Base-by-base conservation (phyloP, 371 early-diverging fungal species). In the Chytridiales sp. region DNA sequence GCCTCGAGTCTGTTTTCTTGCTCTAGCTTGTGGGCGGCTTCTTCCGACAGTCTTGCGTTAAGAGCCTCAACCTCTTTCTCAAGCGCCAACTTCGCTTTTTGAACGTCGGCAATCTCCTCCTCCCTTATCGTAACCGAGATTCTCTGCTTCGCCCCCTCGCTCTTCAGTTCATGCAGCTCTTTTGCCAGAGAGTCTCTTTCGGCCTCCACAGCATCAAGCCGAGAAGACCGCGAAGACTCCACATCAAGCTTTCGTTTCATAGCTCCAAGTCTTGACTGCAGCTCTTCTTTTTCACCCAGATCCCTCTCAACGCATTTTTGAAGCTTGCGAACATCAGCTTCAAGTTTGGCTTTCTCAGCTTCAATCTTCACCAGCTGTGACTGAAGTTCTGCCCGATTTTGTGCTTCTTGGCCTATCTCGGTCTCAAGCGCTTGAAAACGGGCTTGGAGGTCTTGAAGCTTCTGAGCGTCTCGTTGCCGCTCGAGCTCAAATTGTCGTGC, bases 61-160 rank as follows among this genome's bases (percentile, higher is more conserved):
- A 69, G 47, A 42, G 57, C 6, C 24, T 56, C 55, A 31, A 70
- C 29, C 36, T 65, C 61, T 30, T 43, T 53, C 41, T 75, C 70
- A 5, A 73, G 44, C 29, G 30, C 24, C 22, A 38, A 13, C n/a
- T 67, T 62, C 4, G 51, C 59, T 26, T 65, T 60, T 26, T 48
- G 47, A 13, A 60, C 19, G 22, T 68, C 75, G 4, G n/a, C 4
- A 4, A 61, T 13, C 8, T 24, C 41, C 2, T 56, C 48, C 34
- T 56, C 54, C 30, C 47, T 31, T 38, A 40, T 24, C 34, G 46
- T 32, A 17, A 32, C 40, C 38, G 29, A n/a, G 17, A 39, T 24
- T 31, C 40, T 56, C 15, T 8, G n/a, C 9, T 59, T 35, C 38
- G 24, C 29, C 19, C 44, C 26, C 32, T 48, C 50, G 5, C 40